phyloP scores from a whole-genome alignment of 2,329 filamentous ascomycete genomes.

The Aspergillus hortae region DNA sequence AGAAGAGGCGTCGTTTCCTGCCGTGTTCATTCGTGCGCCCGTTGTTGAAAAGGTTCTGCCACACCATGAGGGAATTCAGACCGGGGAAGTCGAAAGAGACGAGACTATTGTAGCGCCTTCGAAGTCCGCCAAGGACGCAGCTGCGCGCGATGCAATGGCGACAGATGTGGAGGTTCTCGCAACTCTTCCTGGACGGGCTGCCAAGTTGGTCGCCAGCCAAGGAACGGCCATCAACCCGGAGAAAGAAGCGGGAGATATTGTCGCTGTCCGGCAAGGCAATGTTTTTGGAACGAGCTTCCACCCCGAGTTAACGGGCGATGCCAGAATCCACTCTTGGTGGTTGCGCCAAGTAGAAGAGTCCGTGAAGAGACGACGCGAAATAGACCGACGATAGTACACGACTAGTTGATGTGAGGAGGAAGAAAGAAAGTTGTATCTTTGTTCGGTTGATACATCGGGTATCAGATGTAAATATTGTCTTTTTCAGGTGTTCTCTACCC shows the following conservation, averaged over 20 bases:
- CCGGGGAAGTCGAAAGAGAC: slow-evolving; percentile 44
- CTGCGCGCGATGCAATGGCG: slow-evolving; percentile 43
- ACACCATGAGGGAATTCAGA: slow-evolving; percentile 49
- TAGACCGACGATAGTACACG: slow-evolving; percentile 17
- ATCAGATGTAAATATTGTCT: slow-evolving; percentile 25
- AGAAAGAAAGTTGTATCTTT: slow-evolving; percentile 8
- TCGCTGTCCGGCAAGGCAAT: slow-evolving; percentile 86
- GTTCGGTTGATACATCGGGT: slow-evolving; percentile 21
- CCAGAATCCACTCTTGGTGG: slow-evolving; percentile 93
- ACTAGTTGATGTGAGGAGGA: slow-evolving; percentile 5
- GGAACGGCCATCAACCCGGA: slow-evolving; percentile 36
- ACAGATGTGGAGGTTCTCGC: slow-evolving; percentile 58
- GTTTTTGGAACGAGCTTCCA: slow-evolving; percentile 95
- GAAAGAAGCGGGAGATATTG: slow-evolving; percentile 63
- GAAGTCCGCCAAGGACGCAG: slow-evolving; percentile 43
- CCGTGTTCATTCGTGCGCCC: slow-evolving; percentile 90
- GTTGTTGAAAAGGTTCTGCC: slow-evolving; percentile 80
- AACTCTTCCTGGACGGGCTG: slow-evolving; percentile 51
- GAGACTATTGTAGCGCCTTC: slow-evolving; percentile 58
- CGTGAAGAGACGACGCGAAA: slow-evolving; percentile 26
- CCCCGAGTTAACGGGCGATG: slow-evolving; percentile 84
- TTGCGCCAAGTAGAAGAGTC: slow-evolving; percentile 62
- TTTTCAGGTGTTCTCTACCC: slow-evolving; percentile 19
- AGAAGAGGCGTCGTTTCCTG: slow-evolving; percentile 59
- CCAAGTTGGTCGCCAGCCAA: slow-evolving; percentile 44